phyloP scores from a whole-genome alignment of 768 basidiomycete genomes.

The Leccinum disarticulatum region DNA sequence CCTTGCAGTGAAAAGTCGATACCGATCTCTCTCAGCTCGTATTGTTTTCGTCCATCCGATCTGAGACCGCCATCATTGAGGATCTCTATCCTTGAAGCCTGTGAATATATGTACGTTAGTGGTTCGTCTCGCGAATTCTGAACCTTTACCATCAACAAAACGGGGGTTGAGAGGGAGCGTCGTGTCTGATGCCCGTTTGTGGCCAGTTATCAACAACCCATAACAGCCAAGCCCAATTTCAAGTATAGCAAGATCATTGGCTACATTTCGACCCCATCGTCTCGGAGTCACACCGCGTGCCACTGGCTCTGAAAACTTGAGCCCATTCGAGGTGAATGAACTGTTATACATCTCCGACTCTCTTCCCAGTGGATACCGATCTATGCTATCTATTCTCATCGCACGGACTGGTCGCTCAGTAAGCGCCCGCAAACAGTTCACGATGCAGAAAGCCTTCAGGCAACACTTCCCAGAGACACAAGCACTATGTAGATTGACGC shows the following conservation, averaged over 20 bases:
- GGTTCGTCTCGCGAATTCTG: background rate
- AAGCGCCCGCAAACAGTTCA: conserved; percentile 51
- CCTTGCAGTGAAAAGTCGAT: conserved; percentile 77
- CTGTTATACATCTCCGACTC: conserved; percentile 5
- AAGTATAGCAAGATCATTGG: too few relatives aligned
- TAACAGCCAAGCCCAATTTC: too few relatives aligned
- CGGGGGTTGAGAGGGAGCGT: background rate
- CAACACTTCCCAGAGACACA: conserved; percentile 67
- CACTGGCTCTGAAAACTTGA: too few relatives aligned
- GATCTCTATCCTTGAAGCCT: conserved; percentile 65
- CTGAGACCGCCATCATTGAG: conserved; percentile 85
- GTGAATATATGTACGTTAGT: background rate
- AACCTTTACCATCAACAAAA: conserved; percentile 3
- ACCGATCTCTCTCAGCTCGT: conserved; percentile 79
- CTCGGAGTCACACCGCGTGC: too few relatives aligned
- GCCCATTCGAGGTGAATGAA: background rate
- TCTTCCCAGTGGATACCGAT: conserved; percentile 78
- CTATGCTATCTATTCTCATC: conserved; percentile 31
- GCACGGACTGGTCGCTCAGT: background rate
- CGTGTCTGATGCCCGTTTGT: background rate
- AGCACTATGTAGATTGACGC: conserved; percentile 77
- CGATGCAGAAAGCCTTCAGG: conserved; percentile 93
- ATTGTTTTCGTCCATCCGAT: conserved; percentile 90
- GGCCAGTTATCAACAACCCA: too few relatives aligned
- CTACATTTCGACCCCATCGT: too few relatives aligned